Base-by-base conservation (phyloP, 1,284 basidiomycete species). In the Ustilago sp. region DNA sequence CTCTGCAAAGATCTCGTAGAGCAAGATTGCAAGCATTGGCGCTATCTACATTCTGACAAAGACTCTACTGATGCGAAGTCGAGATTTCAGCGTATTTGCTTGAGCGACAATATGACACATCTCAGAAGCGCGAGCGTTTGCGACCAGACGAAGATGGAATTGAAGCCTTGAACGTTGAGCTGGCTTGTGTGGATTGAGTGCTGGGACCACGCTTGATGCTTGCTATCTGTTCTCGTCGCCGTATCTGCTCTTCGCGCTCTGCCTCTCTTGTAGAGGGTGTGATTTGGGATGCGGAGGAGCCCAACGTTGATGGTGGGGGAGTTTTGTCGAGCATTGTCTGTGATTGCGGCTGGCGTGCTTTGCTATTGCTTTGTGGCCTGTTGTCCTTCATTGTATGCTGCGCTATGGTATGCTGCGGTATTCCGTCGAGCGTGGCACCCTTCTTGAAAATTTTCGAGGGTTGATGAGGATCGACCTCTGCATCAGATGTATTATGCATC, bases 51-150 rank as follows among this genome's bases (percentile, higher is more conserved):
- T 23, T 23, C 23, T 23, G 2, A 23, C 23, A 23, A 23, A 23
- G 23, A 23, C 23, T 23, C 23, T 23, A 23, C 23, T 23, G 23
- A 23, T 23, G 23, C 23, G 23, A 23, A 23, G 23, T 23, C 23
- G 23, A 23, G 23, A 23, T 23, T 23, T 23, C 23, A 23, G 23
- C 23, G 23, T 23, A 23, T 23, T 23, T 23, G 23, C 23, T 23
- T 23, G 23, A 23, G 2, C 23, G 23, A 23, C 23, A 23, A 23
- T 23, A 51, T 5, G 8, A 36, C 9, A 19, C 5, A n/a, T 13
- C 28, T 51, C 39, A 71, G 34, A 71, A 71, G 41, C 68, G 68
- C 48, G 68, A 60, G 15, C 68, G 63, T 59, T 71, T 71, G 41
- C 63, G 63, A 19, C 17, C 43, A 11, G 50, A 54, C 1, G 59